These are phyloP conservation scores for Eucalyptus sp. DNA, from an alignment of 345 rosid species.

Conservation along the genomic window DNA sequence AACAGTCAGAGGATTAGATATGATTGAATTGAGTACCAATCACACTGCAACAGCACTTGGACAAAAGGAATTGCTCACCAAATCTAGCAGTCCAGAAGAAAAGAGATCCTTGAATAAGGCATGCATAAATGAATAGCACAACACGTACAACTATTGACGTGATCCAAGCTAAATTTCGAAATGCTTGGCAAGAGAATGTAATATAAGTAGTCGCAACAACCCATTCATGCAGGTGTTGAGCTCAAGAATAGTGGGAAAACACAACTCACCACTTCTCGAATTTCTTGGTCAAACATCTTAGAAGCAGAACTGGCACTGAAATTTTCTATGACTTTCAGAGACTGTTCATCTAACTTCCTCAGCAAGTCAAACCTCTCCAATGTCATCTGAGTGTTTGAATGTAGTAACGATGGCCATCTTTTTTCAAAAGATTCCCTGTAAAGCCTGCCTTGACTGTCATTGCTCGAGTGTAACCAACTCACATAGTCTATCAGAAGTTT, in stretches of 20 bases:
- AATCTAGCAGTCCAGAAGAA: background rate
- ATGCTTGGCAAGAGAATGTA: background rate
- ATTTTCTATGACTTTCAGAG: slow-evolving; percentile 43
- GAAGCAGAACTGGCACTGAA: slow-evolving; percentile 53
- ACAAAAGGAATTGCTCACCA: background rate
- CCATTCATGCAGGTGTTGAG: background rate
- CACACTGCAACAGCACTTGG: background rate
- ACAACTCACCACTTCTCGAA: slow-evolving; percentile 67
- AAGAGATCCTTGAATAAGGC: background rate
- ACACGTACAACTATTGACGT: background rate
- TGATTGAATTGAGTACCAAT: background rate
- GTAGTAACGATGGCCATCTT: slow-evolving; percentile 47
- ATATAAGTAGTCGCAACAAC: background rate
- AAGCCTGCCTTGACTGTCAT: slow-evolving; percentile 42
- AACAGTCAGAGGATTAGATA: background rate
- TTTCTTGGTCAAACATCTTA: slow-evolving; percentile 55
- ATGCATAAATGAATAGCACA: background rate
- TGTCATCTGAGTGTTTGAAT: slow-evolving; percentile 19
- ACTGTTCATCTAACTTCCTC: slow-evolving; percentile 32
- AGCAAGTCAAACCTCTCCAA: slow-evolving; percentile 35
- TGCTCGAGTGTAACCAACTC: slow-evolving; percentile 64
- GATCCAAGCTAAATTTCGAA: background rate
- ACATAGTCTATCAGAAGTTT: slow-evolving; percentile 56
- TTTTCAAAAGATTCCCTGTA: slow-evolving; percentile 66
- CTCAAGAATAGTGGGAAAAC: background rate